Base-by-base conservation (phyloP, 805 yeast genomes). In the Scheffersomyces amazonensis region DNA sequence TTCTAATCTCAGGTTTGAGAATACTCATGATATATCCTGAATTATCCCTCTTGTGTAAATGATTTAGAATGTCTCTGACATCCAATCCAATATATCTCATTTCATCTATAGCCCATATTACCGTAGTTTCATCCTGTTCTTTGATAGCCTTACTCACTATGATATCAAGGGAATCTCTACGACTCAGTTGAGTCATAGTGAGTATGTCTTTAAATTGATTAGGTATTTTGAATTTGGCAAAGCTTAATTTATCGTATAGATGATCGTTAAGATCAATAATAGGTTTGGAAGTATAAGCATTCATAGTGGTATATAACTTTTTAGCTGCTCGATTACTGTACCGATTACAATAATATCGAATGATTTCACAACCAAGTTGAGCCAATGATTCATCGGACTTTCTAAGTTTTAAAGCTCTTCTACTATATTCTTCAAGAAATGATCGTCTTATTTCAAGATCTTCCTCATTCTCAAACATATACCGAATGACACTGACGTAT, bases 101-200 rank as follows among this genome's bases (percentile, higher is more conserved):
- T 41, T 64, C 70, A 6, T 50, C 46, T 4, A 59, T 50, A 27
- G 52, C 48, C 72, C 72, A 67, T 17, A 37, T 18, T 3, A 62
- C 25, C 7, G 53, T 41, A 2, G 38, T 42, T 4, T 13, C 5
- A 34, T 66, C 65, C 12, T 52, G 41, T 10, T 56, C 56, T 29
- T 30, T 25, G 2, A 55, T 25, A 2, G 71, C 63, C 17, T 47
- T 48, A 7, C 35, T 30, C 11, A 58, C 41, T 2, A 66, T 54
- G 1, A 48, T 37, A 16, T 45, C 40, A 31, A 65, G 37, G 31
- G 60, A 51, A 15, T 38, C 37, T 5, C 53, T 21, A 16, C 53
- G 38, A 35, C 49, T 49, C 18, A 30, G 35, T 21, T 29, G 30
- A 21, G 47, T 40, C 19, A 53, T 31, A 15, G 31, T 22, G 4